These are phyloP conservation scores for Hsuehochloa calcarea DNA, from an alignment of 176 grass and related monocot genomes.

Conservation along the genomic window DNA sequence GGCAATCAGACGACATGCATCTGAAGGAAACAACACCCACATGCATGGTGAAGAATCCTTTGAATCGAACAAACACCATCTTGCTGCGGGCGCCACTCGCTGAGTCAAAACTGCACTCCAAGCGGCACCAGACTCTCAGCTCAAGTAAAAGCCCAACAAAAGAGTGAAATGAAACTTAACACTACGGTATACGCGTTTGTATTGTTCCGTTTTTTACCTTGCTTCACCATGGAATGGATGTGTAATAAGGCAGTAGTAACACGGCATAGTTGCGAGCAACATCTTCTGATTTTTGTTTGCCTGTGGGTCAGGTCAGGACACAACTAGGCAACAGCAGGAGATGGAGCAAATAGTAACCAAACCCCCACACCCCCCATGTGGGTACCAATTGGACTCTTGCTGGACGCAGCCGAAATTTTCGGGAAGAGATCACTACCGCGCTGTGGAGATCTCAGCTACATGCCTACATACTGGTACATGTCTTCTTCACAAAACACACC, in stretches of 20 bases:
- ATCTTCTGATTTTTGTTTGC: neutral
- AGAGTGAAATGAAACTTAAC: neutral
- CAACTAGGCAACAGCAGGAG: conserved; percentile 1
- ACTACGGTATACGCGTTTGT: neutral
- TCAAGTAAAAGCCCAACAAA: neutral
- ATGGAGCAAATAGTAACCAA: conserved; percentile 24
- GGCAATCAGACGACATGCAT: neutral
- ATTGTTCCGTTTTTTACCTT: neutral
- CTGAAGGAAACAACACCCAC: neutral
- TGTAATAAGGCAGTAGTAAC: neutral
- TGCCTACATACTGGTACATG: neutral
- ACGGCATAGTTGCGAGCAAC: neutral
- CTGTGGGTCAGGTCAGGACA: conserved; percentile 19
- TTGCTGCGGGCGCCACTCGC: neutral
- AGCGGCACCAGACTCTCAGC: neutral
- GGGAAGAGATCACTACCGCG: conserved; percentile 36
- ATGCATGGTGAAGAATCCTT: neutral
- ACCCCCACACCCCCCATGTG: conserved; percentile 59
- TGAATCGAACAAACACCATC: neutral
- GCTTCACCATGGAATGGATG: neutral
- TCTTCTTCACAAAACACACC: conserved; percentile 11
- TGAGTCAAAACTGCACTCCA: conserved; percentile 1
- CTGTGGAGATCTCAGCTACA: neutral
- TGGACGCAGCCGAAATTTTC: conserved; percentile 51
- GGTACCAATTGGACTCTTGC: conserved; percentile 46